These are phyloP conservation scores for Pyrenophora tritici-repentis DNA, from an alignment of 2,329 filamentous ascomycete genomes.

Conservation along the genomic window DNA sequence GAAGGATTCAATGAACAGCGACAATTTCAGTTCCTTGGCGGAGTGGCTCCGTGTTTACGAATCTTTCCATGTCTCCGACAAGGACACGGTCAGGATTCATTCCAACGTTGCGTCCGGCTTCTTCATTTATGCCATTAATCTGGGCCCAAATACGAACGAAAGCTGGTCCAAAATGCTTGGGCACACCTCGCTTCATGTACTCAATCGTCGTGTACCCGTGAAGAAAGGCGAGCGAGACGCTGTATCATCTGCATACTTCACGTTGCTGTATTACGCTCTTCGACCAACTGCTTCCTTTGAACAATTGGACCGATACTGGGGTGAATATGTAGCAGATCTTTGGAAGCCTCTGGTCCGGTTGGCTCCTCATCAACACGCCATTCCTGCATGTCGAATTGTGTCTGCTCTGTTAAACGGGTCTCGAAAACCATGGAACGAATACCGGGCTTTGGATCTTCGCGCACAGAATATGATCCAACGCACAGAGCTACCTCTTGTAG, in stretches of 20 bases:
- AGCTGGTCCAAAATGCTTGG: slow-evolving; percentile 46
- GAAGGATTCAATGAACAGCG: slow-evolving; percentile 62
- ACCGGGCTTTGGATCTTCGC: slow-evolving; percentile 67
- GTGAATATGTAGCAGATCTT: slow-evolving; percentile 69
- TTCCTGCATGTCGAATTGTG: slow-evolving; percentile 65
- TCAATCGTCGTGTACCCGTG: slow-evolving; percentile 62
- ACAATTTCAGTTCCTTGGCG: slow-evolving; percentile 72
- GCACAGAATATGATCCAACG: slow-evolving; percentile 53
- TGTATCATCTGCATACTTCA: slow-evolving; percentile 75
- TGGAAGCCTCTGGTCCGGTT: slow-evolving; percentile 50
- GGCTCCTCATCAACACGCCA: slow-evolving; percentile 27
- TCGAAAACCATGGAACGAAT: slow-evolving; percentile 72
- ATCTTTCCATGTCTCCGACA: slow-evolving; percentile 79
- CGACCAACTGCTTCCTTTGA: slow-evolving; percentile 68
- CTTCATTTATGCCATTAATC: slow-evolving; percentile 74
- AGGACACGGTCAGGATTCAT: slow-evolving; percentile 65
- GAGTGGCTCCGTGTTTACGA: slow-evolving; percentile 81
- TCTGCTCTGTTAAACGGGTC: slow-evolving; percentile 69
- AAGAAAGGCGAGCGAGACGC: slow-evolving; percentile 64
- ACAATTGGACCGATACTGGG: slow-evolving; percentile 80
- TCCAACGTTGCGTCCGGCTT: slow-evolving; percentile 87
- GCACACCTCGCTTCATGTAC: slow-evolving; percentile 33
- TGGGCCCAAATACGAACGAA: slow-evolving; percentile 62
- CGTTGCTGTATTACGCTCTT: slow-evolving; percentile 54
- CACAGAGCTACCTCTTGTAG: slow-evolving; percentile 81